These are phyloP conservation scores for Ramularia collo-cygni DNA, from an alignment of 2,329 filamentous ascomycete genomes.

Conservation along the genomic window DNA sequence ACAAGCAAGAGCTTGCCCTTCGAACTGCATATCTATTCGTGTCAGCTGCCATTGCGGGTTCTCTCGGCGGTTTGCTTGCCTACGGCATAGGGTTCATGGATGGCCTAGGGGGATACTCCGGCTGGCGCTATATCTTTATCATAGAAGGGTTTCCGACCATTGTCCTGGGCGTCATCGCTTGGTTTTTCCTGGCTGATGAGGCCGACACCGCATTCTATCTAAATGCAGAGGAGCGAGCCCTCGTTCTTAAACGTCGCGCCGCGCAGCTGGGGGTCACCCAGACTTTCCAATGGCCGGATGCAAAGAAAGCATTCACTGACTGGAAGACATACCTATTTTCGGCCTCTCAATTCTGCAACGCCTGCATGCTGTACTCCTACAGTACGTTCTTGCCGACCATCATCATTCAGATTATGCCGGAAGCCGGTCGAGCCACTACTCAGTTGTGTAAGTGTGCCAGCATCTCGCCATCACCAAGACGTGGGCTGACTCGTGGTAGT, in stretches of 20 bases:
- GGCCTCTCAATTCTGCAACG: slow-evolving; percentile 62
- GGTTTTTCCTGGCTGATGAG: slow-evolving; percentile 53
- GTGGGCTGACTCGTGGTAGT: too few relatives aligned
- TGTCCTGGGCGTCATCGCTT: slow-evolving; percentile 33
- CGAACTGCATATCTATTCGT: slow-evolving; percentile 43
- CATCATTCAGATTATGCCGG: slow-evolving; percentile 45
- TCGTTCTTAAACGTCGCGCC: slow-evolving; percentile 46
- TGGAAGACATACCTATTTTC: slow-evolving; percentile 71
- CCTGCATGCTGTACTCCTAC: slow-evolving; percentile 73
- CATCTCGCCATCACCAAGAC: too few relatives aligned
- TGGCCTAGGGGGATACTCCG: slow-evolving; percentile 53
- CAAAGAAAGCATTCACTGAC: slow-evolving; percentile 60
- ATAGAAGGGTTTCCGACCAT: slow-evolving; percentile 24
- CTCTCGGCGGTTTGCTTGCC: slow-evolving; percentile 33
- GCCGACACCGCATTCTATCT: slow-evolving; percentile 60
- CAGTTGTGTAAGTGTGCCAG: too few relatives aligned
- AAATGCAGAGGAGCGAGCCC: slow-evolving; percentile 50
- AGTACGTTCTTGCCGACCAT: slow-evolving; percentile 57
- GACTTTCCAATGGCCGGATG: slow-evolving; percentile 55
- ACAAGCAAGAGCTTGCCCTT: slow-evolving; percentile 35
- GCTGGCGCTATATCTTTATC: slow-evolving; percentile 66
- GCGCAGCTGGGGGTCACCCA: slow-evolving; percentile 44
- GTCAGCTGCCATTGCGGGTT: slow-evolving; percentile 42
- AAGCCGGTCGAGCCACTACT: slow-evolving; percentile 57
- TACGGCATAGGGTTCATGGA: slow-evolving; percentile 63